Evolutionary conservation across 192 early-diverging fungal species (phyloP), one percentile per base, ranked within the genome.

Genomic region (Coemansia sp.): DNA sequence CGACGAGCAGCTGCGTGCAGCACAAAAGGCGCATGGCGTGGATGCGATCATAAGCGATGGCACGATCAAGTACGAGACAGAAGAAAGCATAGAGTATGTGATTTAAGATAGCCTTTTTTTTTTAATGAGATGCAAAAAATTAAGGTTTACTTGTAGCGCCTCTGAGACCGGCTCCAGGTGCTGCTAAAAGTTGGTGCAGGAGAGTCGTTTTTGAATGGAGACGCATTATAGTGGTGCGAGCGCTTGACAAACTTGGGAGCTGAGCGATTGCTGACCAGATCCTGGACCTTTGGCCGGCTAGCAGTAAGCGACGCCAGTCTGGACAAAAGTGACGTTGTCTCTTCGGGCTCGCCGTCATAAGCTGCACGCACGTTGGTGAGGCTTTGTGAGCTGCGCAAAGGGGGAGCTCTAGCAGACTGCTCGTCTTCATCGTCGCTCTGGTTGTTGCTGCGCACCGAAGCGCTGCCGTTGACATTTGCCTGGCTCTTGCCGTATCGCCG

Each of bases 31-130:
- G 34, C 71, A 84, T 62, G 94, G 93, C 14, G 93, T 97, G 30
- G 97, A 99, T 71, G 95, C 93, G 2, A 87, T 91, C 58, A 85
- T 97, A 66, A 69, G 84, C 11, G 72, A 85, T 37, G 76, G 82
- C 10, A 85, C 90, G 1, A 82, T 92, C 31, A 44, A 40, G 40
- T 83, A 82, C 46, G 72, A 75, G 3, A 36, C 63, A 0, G 70
- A 66, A 45, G 56, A 60, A 2, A 65, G 30, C 47, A 21, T 62
- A n/a, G 56, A 64, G 34, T 66, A 44, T 53, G 74, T 61, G 0
- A 67, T 67, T 15, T 69, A 30, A 7, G 26, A 14, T 30, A 42
- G 40, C n/a, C 1, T 34, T 34, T 34, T 34, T 34, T 7, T 5
- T 34, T 34, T 34, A 41, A 41, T 41, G 40, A 3, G 16, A 16